Base-by-base conservation (phyloP, 768 basidiomycete genomes). In the Dendrothele bispora region DNA sequence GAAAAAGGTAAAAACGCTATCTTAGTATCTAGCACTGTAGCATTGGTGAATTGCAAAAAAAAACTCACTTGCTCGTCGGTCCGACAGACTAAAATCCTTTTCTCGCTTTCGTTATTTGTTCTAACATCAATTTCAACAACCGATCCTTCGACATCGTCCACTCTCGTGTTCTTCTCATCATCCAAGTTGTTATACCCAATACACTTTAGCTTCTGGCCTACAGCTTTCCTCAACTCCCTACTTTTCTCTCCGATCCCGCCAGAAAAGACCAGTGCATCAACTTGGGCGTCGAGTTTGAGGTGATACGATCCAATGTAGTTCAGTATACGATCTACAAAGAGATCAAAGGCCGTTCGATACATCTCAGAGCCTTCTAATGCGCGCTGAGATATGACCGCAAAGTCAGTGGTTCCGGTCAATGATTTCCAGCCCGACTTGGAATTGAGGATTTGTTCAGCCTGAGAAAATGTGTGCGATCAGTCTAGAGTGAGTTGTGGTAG, bases 241-340 rank as follows among this genome's bases (percentile, higher is more conserved):
- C 83, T 80, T 54, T 74, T 75, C 65, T 97, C 94, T 0, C 94
- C 94, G 43, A 97, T 91, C 0, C 92, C 92, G 3, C 93, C 92
- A 0, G 88, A 77, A 61, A 95, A 93, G 11, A 94, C 88, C 34
- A 95, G 58, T 2, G 86, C 91, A 61, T 93, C 87, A 10, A 93
- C 78, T 21, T 72, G 50, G 14, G 79, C 79, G 26, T 73, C 73
- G 20, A 93, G 77, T 61, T 88, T 86, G 55, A 91, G 68, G 55
- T 84, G 80, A 62, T 91, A 93, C 39, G 82, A 75, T 5, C 86
- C 91, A 38, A 91, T 63, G 53, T 72, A 91, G 56, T 84, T 75
- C 46, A 89, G 57, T 39, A 95, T 73, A 17, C 91, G 73, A 63
- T 95, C 91, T 8, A 85, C 69, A 57, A 94, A 81, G 27, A 94